Conservation (phyloP, 1,284 basidiomycete genomes). For the Moniliophthora roreri region DNA sequence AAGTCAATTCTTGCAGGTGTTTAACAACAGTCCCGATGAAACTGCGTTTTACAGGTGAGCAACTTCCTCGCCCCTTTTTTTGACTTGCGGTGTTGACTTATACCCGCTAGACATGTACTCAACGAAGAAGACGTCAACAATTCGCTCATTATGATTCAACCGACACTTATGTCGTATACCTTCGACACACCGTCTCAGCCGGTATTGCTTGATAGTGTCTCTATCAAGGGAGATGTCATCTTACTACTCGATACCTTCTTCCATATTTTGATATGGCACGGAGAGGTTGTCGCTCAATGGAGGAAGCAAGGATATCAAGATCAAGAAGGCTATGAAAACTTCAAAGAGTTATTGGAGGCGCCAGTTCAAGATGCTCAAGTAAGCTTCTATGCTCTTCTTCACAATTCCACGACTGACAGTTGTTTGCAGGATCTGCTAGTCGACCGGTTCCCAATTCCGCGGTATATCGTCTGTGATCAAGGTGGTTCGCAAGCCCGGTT, state of each 20-base stretch:
- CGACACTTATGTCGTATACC: constrained; percentile 98
- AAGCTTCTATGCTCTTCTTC: constrained; percentile 14
- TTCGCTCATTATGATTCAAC: constrained; percentile 99
- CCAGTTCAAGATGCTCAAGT: constrained; percentile 81
- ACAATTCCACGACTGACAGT: not conserved
- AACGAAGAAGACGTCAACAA: constrained; percentile 99
- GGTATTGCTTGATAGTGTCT: constrained; percentile 95
- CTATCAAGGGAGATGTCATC: constrained; percentile 96
- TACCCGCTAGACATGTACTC: constrained; percentile 75
- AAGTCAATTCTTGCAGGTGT: constrained; percentile 98
- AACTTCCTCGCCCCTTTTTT: not conserved
- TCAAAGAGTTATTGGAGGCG: constrained; percentile 90
- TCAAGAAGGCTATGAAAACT: constrained; percentile 98
- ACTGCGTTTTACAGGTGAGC: constrained; percentile 94
- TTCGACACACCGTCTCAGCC: constrained; percentile 91
- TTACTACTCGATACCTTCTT: constrained; percentile 99
- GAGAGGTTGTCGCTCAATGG: constrained; percentile 97
- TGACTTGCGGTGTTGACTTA: not conserved
- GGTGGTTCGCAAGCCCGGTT: constrained; percentile 98
- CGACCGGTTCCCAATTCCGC: constrained; percentile 95
- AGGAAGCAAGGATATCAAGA: constrained; percentile 99
- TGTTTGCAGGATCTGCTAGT: constrained; percentile 79
- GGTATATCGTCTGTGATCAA: constrained; percentile 98
- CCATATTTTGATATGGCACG: constrained; percentile 99
- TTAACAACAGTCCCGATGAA: constrained; percentile 99